phyloP scores from a whole-genome alignment of 257 asterid species.

The Solanum raphanifolium region DNA sequence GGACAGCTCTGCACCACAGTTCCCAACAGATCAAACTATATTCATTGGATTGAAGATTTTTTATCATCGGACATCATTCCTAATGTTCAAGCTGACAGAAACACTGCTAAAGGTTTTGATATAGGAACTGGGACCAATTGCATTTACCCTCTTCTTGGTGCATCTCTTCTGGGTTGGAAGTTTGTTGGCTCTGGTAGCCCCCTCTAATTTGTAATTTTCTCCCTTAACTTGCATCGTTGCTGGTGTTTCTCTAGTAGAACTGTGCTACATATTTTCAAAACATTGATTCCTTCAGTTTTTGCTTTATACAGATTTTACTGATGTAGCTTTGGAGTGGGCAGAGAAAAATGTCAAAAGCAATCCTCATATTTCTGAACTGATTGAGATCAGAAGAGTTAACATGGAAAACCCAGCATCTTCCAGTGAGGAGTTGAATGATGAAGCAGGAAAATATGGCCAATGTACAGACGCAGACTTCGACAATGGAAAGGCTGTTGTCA shows the following conservation, averaged over 20 bases:
- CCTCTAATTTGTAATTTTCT: neutral
- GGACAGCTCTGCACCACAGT: constrained; percentile 99
- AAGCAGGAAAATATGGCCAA: constrained; percentile 7
- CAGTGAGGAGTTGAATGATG: constrained; percentile 13
- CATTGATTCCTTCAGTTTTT: neutral
- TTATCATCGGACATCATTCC: constrained; percentile 52
- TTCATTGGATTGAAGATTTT: constrained; percentile 91
- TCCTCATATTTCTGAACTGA: constrained; percentile 56
- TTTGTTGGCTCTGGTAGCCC: constrained; percentile 81
- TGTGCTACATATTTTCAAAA: neutral
- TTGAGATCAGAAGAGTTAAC: constrained; percentile 63
- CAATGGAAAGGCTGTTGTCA: constrained; percentile 1
- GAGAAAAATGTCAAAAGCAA: constrained; percentile 58
- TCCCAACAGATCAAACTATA: constrained; percentile 88
- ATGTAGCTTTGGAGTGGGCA: constrained; percentile 89
- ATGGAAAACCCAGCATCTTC: neutral
- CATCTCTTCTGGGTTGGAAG: constrained; percentile 86
- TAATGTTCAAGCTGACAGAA: constrained; percentile 9
- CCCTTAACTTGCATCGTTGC: neutral
- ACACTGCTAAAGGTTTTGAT: constrained; percentile 61
- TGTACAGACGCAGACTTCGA: neutral
- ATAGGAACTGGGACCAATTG: constrained; percentile 98
- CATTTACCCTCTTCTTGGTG: constrained; percentile 95
- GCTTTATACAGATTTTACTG: constrained; percentile 57
- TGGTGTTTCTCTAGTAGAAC: neutral